Evolutionary conservation across 768 basidiomycete genomes (phyloP).

Genomic region (Kockovaella imperatae): DNA sequence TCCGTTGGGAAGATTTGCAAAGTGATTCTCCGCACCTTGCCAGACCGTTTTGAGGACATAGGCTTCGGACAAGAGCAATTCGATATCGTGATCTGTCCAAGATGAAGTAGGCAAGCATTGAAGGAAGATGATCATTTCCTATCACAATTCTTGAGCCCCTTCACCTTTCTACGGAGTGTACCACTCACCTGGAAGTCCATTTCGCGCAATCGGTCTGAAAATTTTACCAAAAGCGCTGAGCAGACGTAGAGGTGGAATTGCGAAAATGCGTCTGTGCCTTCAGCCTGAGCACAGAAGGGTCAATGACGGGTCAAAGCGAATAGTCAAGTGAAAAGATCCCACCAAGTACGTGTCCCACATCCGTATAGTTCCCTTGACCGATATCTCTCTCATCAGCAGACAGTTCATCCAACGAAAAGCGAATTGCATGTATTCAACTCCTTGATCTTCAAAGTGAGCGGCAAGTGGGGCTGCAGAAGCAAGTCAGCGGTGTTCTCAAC

Average conservation of each 20-base stretch:
- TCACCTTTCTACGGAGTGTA: not conserved
- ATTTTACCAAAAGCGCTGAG: slow-evolving; percentile 89
- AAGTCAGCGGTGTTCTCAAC: slow-evolving; percentile 2
- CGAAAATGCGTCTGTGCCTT: slow-evolving; percentile 95
- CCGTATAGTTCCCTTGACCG: slow-evolving; percentile 88
- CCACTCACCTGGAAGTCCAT: slow-evolving; percentile 93
- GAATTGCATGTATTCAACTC: slow-evolving; percentile 99
- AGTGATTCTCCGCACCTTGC: slow-evolving; percentile 46
- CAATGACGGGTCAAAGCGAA: not conserved
- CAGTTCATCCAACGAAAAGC: slow-evolving; percentile 99
- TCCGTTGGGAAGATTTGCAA: slow-evolving; percentile 27
- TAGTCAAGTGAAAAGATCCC: slow-evolving; percentile 33
- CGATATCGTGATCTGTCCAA: slow-evolving; percentile 94
- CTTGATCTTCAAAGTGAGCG: slow-evolving; percentile 75
- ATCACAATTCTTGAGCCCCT: not conserved
- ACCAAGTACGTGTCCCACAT: slow-evolving; percentile 99
- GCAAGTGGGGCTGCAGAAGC: slow-evolving; percentile 63
- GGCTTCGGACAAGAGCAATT: slow-evolving; percentile 88
- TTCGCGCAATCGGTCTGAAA: slow-evolving; percentile 83
- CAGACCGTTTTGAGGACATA: slow-evolving; percentile 57
- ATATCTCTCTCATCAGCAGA: slow-evolving; percentile 93
- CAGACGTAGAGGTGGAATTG: slow-evolving; percentile 99
- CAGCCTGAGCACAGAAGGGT: slow-evolving; percentile 61
- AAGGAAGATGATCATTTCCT: slow-evolving; percentile 99
- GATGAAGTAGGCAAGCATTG: slow-evolving; percentile 53